Percentiles rank a stretch among this genome's conserved stretches.
Evolutionary conservation across 257 asterid species (phyloP).

Genomic region (Rauvolfia tetraphylla): DNA sequence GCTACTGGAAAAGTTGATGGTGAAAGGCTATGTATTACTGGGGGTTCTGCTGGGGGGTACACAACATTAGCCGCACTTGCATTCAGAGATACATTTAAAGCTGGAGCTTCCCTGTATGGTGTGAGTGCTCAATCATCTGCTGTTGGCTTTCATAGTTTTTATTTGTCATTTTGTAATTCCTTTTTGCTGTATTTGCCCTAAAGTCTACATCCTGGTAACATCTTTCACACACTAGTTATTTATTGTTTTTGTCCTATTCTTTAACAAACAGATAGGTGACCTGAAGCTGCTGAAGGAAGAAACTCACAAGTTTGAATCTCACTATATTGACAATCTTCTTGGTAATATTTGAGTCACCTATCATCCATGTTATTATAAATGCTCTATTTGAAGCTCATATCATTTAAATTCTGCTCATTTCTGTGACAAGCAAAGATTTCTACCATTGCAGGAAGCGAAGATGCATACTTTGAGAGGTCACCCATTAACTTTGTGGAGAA

Average conservation of each 20-base stretch:
- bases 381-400: background rate
- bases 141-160: background rate
- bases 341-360: conserved; percentile 36
- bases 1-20: conserved; percentile 83
- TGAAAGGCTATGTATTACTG: conserved; percentile 79
- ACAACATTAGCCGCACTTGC: conserved; percentile 97
- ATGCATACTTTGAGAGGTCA: conserved; percentile 62
- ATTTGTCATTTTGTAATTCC: background rate
- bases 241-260: conserved; percentile 1
- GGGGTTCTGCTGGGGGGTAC: conserved; percentile 99
- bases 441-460: conserved; percentile 53
- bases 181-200: background rate
- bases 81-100: conserved; percentile 73
- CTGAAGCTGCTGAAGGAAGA: conserved; percentile 63
- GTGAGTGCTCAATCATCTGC: conserved; percentile 47
- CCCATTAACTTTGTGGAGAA: conserved; percentile 76
- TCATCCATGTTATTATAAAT: conserved; percentile 9
- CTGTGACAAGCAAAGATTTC: conserved; percentile 1
- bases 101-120: conserved; percentile 93
- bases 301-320: conserved; percentile 92
- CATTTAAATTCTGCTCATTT: background rate
- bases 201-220: background rate
- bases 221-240: background rate
- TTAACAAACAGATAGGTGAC: conserved; percentile 69
- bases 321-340: conserved; percentile 74